Evolutionary conservation across 2,329 filamentous ascomycete species (phyloP).

Genomic region (Didymella arachidicola): DNA sequence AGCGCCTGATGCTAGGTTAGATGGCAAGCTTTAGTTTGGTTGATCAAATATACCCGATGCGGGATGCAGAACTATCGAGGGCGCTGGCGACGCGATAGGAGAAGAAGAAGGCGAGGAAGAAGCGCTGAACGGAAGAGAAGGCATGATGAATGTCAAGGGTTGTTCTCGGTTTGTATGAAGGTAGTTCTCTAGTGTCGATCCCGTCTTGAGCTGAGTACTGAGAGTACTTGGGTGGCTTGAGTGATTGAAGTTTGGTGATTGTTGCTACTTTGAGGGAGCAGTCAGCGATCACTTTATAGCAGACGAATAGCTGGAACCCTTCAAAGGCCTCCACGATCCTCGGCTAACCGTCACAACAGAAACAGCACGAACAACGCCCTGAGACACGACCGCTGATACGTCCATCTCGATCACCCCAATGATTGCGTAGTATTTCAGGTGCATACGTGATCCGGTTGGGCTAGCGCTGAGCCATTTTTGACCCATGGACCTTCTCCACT

Average conservation of each 20-base stretch:
- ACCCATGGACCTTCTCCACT: conserved; percentile 32
- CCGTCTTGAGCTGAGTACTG: conserved; percentile 32
- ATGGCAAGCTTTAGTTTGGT: conserved; percentile 46
- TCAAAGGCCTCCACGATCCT: conserved; percentile 28
- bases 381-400: conserved; percentile 39
- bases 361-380: conserved; percentile 39
- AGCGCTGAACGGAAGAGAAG: conserved; percentile 49
- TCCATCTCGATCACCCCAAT: conserved; percentile 45
- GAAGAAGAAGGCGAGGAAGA: conserved; percentile 48
- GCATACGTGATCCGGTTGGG: conserved; percentile 33
- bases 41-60: conserved; percentile 52
- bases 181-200: conserved; percentile 46
- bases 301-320: conserved; percentile 24
- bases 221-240: conserved; percentile 24
- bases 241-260: conserved; percentile 36
- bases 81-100: conserved; percentile 42
- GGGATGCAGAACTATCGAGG: conserved; percentile 52
- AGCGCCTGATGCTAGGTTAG: conserved; percentile 47
- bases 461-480: conserved; percentile 46
- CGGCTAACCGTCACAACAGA: conserved; percentile 44
- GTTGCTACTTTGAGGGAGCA: conserved; percentile 37
- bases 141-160: conserved; percentile 43
- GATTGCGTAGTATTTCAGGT: conserved; percentile 30
- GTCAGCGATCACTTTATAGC: conserved; percentile 45
- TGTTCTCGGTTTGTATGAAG: conserved; percentile 38